Base-by-base conservation (phyloP, 495 filamentous ascomycete genomes). In the Saxophila tyrrhenica region DNA sequence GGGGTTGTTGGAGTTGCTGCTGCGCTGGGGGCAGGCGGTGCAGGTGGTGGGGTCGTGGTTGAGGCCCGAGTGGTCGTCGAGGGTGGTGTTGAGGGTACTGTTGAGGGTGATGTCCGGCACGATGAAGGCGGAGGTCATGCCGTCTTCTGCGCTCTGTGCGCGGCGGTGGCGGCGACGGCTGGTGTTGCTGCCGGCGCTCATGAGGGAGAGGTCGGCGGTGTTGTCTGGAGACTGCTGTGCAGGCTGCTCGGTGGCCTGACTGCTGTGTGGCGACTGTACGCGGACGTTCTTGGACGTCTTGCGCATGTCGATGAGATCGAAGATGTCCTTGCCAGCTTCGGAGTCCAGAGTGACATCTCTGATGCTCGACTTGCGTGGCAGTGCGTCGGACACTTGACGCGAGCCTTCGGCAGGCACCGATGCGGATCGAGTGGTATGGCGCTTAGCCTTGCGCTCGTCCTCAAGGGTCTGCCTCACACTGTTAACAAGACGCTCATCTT, bases 101-200 rank as follows among this genome's bases (percentile, higher is more conserved):
- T 63, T 45, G 11, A 69, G 48, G 3, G 79, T 84, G 57, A 86
- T 84, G 55, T 87, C 83, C 23, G 82, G 81, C 21, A 85, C 62
- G 52, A 86, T 83, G 65, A 89, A 87, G 11, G 83, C 86, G n/a
- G 86, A 90, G 0, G 87, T 90, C 82, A 88, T 83, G 52, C 85
- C 81, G 16, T 83, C 80, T 46, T 70, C 47, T 51, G 85, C 80
- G 13, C 81, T 78, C 47, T 70, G 47, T 24, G 54, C 60, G 32
- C 60, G 61, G 23, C 62, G 58, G n/a, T n/a, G n/a, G 21, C 61
- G 61, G 45, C 66, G 66, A 50, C 67, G 66, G 50, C 58, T 60
- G 17, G 63, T 62, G 42, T 67, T 64, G 60, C 61, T 68, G 2
- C 62, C 62, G 20, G 52, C 41, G 39, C 64, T 57, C 3, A 47